Evolutionary conservation across 345 rosid genomes (phyloP).

Genomic region (Bretschneidera sinensis): DNA sequence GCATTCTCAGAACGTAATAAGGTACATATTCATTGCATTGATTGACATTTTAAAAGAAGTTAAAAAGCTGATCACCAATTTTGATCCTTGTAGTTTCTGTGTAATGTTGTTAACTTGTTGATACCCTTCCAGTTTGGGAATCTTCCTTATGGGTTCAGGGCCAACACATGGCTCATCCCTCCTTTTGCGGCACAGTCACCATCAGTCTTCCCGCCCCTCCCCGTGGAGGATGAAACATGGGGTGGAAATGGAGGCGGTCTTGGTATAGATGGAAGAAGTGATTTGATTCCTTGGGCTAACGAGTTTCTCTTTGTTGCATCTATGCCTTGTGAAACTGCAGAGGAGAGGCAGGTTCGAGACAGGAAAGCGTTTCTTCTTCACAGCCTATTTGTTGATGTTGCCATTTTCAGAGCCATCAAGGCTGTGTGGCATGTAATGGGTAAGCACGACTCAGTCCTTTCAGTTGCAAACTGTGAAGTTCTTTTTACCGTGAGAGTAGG

Average conservation of each 20-base stretch:
- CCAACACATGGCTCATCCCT: slow-evolving; percentile 96
- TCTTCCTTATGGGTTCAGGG: slow-evolving; percentile 96
- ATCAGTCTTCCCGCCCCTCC: slow-evolving; percentile 64
- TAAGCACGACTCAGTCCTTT: slow-evolving; percentile 29
- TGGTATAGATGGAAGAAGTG: slow-evolving; percentile 73
- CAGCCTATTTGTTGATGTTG: slow-evolving; percentile 84
- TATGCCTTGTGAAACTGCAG: slow-evolving; percentile 87
- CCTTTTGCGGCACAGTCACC: slow-evolving; percentile 74
- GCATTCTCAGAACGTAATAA: slow-evolving; percentile 90
- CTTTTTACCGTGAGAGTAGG: slow-evolving; percentile 61
- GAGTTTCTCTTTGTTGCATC: slow-evolving; percentile 71
- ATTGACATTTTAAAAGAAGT: slow-evolving; percentile 6
- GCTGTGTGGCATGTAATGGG: slow-evolving; percentile 57
- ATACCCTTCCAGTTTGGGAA: slow-evolving; percentile 73
- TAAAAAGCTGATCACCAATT: neutral
- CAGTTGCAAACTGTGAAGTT: slow-evolving; percentile 25
- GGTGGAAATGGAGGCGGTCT: slow-evolving; percentile 95
- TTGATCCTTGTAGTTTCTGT: neutral
- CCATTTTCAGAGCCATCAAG: slow-evolving; percentile 78
- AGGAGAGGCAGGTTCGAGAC: slow-evolving; percentile 92
- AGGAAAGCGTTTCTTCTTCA: slow-evolving; percentile 96
- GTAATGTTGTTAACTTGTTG: slow-evolving; percentile 5
- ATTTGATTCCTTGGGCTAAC: slow-evolving; percentile 78
- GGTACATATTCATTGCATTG: slow-evolving; percentile 38
- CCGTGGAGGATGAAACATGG: slow-evolving; percentile 87